A percentile compares a stretch with the other conserved stretches of the same genome.
These are phyloP conservation scores for Kodamaea ohmeri DNA, from an alignment of 1,139 yeast species.

Conservation along the genomic window DNA sequence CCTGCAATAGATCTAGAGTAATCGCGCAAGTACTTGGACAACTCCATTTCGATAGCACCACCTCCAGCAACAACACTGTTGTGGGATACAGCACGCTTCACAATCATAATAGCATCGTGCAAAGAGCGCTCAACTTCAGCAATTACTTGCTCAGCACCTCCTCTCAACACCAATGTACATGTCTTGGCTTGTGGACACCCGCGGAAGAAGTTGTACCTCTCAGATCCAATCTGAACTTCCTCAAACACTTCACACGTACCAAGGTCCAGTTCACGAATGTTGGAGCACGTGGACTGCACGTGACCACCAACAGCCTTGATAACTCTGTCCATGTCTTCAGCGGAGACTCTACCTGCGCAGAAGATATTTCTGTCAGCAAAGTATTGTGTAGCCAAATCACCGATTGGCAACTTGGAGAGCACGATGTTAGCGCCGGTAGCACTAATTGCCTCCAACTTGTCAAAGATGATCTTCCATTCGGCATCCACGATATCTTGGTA, in stretches of 20 bases:
- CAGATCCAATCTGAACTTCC: slow-evolving; percentile 94
- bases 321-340: slow-evolving; percentile 90
- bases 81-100: slow-evolving; percentile 88
- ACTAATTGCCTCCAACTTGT: slow-evolving; percentile 79
- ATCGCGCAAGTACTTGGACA: slow-evolving; percentile 85
- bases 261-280: slow-evolving; percentile 57
- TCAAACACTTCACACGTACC: slow-evolving; percentile 88
- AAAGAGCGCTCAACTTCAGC: slow-evolving; percentile 97
- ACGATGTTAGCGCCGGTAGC: slow-evolving; percentile 90
- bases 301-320: slow-evolving; percentile 93
- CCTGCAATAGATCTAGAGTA: slow-evolving; percentile 88
- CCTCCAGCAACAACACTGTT: slow-evolving; percentile 95
- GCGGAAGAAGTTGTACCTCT: slow-evolving; percentile 85
- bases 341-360: slow-evolving; percentile 94
- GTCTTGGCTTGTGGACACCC: slow-evolving; percentile 94
- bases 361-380: slow-evolving; percentile 95
- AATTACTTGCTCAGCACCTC: slow-evolving; percentile 98
- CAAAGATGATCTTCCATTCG: slow-evolving; percentile 91
- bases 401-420: slow-evolving; percentile 91
- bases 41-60: slow-evolving; percentile 98
- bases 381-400: slow-evolving; percentile 96
- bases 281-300: slow-evolving; percentile 86
- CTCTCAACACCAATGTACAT: slow-evolving; percentile 88
- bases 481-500: slow-evolving; percentile 98
- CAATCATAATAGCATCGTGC: slow-evolving; percentile 98